phyloP scores from a whole-genome alignment of 768 basidiomycete genomes.

The Suillus subluteus region DNA sequence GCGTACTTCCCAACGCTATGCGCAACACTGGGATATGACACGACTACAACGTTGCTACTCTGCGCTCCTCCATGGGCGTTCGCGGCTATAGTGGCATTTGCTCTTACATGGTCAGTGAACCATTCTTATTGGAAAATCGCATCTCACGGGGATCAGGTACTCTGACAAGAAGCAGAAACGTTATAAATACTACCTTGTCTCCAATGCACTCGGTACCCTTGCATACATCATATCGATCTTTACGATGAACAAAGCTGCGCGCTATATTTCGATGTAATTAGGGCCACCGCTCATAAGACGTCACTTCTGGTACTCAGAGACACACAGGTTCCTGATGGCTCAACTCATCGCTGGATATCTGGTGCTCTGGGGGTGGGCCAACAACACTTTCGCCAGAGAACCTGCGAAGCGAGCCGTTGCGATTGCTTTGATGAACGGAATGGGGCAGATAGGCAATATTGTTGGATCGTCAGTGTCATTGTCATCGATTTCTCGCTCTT shows the following conservation, averaged over 20 bases:
- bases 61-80: constrained; percentile 30
- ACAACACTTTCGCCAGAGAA: constrained; percentile 3
- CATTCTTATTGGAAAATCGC: not conserved
- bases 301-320: not conserved
- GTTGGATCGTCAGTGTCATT: constrained; percentile 67
- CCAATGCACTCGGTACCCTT: constrained; percentile 57
- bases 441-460: constrained; percentile 81
- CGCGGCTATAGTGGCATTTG: constrained; percentile 35
- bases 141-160: constrained; percentile 44
- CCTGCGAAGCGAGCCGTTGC: constrained; percentile 70
- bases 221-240: constrained; percentile 68
- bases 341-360: constrained; percentile 71
- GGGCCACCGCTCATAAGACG: not conserved
- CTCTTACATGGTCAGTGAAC: constrained; percentile 8
- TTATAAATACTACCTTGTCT: constrained; percentile 61
- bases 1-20: constrained; percentile 31
- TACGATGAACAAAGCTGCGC: constrained; percentile 59
- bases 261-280: constrained; percentile 63
- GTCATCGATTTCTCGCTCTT: not conserved
- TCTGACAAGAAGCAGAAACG: constrained; percentile 71
- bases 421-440: constrained; percentile 75
- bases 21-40: constrained; percentile 39
- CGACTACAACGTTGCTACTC: constrained; percentile 39
- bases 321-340: constrained; percentile 67
- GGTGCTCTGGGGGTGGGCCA: not conserved